Conservation (phyloP, 2,329 filamentous ascomycete species). For the Exophiala sideris region DNA sequence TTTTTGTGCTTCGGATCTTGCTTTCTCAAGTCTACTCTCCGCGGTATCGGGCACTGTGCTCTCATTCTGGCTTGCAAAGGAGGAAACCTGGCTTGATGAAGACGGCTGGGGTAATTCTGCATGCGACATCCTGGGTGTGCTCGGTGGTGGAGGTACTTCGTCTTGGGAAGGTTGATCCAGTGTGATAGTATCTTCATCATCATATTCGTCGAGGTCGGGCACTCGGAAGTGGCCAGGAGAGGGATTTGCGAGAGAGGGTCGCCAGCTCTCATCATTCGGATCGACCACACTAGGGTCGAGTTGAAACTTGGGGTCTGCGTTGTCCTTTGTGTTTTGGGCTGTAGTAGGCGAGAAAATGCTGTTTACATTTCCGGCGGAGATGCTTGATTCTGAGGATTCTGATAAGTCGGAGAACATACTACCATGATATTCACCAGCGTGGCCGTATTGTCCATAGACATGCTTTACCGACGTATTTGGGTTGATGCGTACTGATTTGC, state of each 20-base stretch:
- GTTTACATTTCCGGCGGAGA: constrained; percentile 7
- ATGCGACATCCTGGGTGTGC: constrained; percentile 24
- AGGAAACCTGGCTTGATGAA: background rate
- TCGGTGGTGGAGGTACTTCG: constrained; percentile 94
- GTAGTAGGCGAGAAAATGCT: constrained; percentile 18
- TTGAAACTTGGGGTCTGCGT: constrained; percentile 13
- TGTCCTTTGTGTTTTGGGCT: constrained; percentile 15
- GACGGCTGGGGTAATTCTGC: constrained; percentile 21
- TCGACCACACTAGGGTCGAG: constrained; percentile 15
- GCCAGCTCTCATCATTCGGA: constrained; percentile 19
- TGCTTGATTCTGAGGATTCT: constrained; percentile 4
- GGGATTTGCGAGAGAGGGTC: constrained; percentile 22
- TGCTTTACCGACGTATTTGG: constrained; percentile 18
- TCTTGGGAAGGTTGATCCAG: constrained; percentile 97
- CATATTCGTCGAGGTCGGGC: constrained; percentile 71
- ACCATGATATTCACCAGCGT: constrained; percentile 21
- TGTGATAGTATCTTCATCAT: constrained; percentile 98
- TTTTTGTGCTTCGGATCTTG: constrained; percentile 23
- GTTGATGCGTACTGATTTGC: constrained; percentile 20
- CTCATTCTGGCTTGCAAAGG: constrained; percentile 14
- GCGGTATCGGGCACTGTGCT: constrained; percentile 14
- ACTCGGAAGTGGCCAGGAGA: constrained; percentile 19
- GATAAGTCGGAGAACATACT: constrained; percentile 20
- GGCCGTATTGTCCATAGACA: constrained; percentile 22
- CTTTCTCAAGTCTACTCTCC: constrained; percentile 21